Evolutionary conservation across 768 basidiomycete species (phyloP).

Genomic region (Mycena filopes): DNA sequence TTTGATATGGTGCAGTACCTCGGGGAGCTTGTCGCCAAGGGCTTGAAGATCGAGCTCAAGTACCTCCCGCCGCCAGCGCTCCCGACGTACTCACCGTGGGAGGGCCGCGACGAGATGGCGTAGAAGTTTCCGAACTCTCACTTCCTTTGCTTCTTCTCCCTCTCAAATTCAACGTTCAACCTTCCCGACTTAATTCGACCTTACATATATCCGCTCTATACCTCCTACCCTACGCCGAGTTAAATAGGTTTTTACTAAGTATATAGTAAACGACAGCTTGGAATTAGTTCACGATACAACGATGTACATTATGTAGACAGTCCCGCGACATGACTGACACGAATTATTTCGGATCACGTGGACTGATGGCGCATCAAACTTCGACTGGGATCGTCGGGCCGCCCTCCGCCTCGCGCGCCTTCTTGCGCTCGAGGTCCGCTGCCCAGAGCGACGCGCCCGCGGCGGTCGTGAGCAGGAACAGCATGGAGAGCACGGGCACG

Average conservation of each 20-base stretch:
- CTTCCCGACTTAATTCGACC: too few relatives aligned
- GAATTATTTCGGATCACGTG: too few relatives aligned
- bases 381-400: conserved; percentile 21
- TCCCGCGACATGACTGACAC: too few relatives aligned
- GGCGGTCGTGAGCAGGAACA: conserved; percentile 32
- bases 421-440: conserved; percentile 26
- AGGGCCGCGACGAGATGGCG: conserved; percentile 8
- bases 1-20: conserved; percentile 15
- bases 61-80: neutral
- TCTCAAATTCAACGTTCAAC: too few relatives aligned
- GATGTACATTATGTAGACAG: too few relatives aligned
- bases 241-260: conserved; percentile 5
- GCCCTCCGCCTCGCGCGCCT: conserved; percentile 20
- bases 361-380: conserved; percentile 10
- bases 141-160: neutral
- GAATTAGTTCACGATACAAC: neutral
- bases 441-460: conserved; percentile 32
- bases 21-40: neutral
- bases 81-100: conserved; percentile 16
- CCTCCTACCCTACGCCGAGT: neutral
- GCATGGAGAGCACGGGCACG: conserved; percentile 23
- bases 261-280: conserved; percentile 4
- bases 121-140: too few relatives aligned
- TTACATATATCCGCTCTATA: neutral
- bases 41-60: neutral